Evolutionary conservation across 495 filamentous ascomycete species (phyloP), one percentile per base, ranked within the genome.

Genomic region (Astrothelium macrocarpum): DNA sequence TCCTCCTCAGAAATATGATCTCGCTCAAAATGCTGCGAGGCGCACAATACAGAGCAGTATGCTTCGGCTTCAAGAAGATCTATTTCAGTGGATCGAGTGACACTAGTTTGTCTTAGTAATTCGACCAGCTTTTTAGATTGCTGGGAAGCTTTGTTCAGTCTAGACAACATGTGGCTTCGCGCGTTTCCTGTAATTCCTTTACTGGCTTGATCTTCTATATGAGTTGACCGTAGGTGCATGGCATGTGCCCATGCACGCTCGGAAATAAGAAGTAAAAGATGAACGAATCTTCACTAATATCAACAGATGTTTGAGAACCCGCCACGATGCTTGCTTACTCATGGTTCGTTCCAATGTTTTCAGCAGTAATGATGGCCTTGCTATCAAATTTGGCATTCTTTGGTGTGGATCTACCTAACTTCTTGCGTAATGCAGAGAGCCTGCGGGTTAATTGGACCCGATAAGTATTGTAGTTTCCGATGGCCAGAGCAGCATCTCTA

Each of bases 181-280:
- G 89, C 86, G 23, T 86, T 84, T 56, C 90, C 86, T n/a, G 88
- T 80, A 61, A 95, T 86, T 73, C 90, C 86, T 16, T 58, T 64
- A 36, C 82, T 80, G 10, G 81, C 77, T 46, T 79, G 77, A 66
- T 93, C 90, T 68, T 89, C 84, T 45, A 90, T 83, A 72, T 95
- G 89, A 26, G 83, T 75, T 5, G 91, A 83, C 74, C 96, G 96
- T 82, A 97, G 90, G 67, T 88, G 81, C 91, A 96, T 94, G 60
- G 92, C 95, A 71, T 96, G 86, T 1, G 95, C 95, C 91, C 95
- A 97, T 60, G 95, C 90, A 67, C 95, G 83, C 77, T 99, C 95
- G 63, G 91, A 83, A 34, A 86, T 87, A 67, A 96, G 83, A 61
- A 99, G 81, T 46, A 92, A 80, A 46, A 95, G 81, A 64, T 90